Conservation (phyloP, 257 asterid species). For the Ocimum tenuiflorum region DNA sequence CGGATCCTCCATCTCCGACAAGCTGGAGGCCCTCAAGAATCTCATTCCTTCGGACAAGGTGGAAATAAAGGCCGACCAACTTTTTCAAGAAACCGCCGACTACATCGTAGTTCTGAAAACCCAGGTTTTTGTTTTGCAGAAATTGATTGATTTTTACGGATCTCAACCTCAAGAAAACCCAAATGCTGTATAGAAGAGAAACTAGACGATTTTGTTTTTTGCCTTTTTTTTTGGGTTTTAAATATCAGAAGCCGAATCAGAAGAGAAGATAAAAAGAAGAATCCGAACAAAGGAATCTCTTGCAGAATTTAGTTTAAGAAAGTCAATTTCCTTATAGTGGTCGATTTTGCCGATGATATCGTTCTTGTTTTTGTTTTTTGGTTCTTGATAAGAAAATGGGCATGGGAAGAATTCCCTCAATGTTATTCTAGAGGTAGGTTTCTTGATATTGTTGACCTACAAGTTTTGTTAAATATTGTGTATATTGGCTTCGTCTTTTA, state of each 20-base stretch:
- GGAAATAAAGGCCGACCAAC: slow-evolving; percentile 39
- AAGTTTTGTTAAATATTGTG: neutral
- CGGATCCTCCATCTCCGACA: slow-evolving; percentile 41
- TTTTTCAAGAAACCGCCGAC: slow-evolving; percentile 63
- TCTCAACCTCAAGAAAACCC: slow-evolving; percentile 26
- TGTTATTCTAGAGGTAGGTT: neutral
- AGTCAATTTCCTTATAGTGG: neutral
- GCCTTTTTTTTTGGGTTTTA: neutral
- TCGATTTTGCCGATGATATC: neutral
- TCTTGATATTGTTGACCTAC: neutral
- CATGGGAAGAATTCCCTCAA: neutral
- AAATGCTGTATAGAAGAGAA: slow-evolving; percentile 34
- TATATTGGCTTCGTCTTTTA: neutral
- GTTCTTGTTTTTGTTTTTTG: neutral
- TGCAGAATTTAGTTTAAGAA: too few relatives aligned
- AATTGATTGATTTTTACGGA: slow-evolving; percentile 58
- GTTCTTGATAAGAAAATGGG: neutral
- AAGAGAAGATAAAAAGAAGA: neutral
- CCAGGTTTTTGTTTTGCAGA: slow-evolving; percentile 67
- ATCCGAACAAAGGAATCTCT: neutral
- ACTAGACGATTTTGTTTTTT: too few relatives aligned
- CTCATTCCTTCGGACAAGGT: slow-evolving; percentile 42
- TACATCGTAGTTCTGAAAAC: slow-evolving; percentile 62
- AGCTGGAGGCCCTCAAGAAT: slow-evolving; percentile 62
- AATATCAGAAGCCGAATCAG: neutral